Evolutionary conservation across 2,329 filamentous ascomycete species (phyloP), one percentile per base, ranked within the genome.

Genomic region (Thermoascus crustaceus): DNA sequence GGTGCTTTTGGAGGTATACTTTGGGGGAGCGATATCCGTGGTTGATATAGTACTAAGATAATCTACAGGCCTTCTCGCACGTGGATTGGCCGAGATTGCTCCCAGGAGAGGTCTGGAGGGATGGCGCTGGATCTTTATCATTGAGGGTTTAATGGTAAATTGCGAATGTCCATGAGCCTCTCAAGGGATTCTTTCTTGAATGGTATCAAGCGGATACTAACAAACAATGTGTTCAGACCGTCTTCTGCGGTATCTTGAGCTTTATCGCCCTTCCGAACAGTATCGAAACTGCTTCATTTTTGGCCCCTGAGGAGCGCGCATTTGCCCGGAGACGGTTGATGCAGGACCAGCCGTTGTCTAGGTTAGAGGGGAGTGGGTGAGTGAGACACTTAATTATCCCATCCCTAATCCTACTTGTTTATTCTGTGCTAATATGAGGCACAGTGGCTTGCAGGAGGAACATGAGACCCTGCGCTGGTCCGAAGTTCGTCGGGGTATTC

Each of bases 61-160:
- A n/a, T n/a, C 22, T 11, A 19, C 40, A 56, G 67, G 74, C 4
- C 64, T 82, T 0, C 62, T 81, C 5, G 78, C 78, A 5, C 67
- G 75, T 7, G 78, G 76, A 0, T 60, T 82, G 4, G 71, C 72
- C 1, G 68, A 72, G n/a, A 79, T 82, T 38, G 75, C 69, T 0
- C 66, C 67, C 0, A 55, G 63, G 3, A 73, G 71, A 10, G 70
- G 70, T 0, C 57, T 76, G 3, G 68, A 67, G 40, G 69, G 67
- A 3, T 80, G 75, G 76, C 63, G 75, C 19, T 80, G 73, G 73
- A 78, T 80, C 10, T 73, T 80, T 38, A 70, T 78, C 30, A 66
- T 78, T 5, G 76, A 79, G 46, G 75, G 76, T 0, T 49, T 60
- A 9, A 34, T 60, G 49, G 56, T 57, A 44, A 16, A n/a, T n/a